These are phyloP conservation scores for Ogataea philodendri DNA, from an alignment of 805 yeast species.

Conservation along the genomic window DNA sequence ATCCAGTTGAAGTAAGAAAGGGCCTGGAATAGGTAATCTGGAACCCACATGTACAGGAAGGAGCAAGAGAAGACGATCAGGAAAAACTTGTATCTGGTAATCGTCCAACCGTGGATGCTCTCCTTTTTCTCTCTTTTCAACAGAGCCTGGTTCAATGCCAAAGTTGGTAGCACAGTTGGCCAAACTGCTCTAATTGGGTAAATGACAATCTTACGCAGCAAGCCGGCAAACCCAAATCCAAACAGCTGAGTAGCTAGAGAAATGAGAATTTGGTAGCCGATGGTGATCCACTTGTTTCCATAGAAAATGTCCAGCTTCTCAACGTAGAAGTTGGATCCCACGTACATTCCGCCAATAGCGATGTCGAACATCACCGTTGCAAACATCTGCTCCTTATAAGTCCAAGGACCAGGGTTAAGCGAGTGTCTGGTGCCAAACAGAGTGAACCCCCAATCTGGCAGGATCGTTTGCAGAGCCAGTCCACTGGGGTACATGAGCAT, in stretches of 20 bases:
- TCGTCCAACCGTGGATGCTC: constrained; percentile 59
- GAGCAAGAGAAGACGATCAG: constrained; percentile 34
- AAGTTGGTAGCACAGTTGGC: constrained; percentile 64
- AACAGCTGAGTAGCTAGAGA: constrained; percentile 57
- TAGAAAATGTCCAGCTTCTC: constrained; percentile 31
- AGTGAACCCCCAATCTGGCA: constrained; percentile 43
- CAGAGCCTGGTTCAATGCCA: constrained; percentile 56
- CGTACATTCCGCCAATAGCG: constrained; percentile 34
- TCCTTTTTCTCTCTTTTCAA: constrained; percentile 45
- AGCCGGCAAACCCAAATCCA: constrained; percentile 68
- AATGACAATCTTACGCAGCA: constrained; percentile 56
- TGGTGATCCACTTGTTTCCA: constrained; percentile 30
- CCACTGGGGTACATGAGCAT: constrained; percentile 64
- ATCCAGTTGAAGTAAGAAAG: constrained; percentile 62
- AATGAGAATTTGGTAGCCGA: constrained; percentile 53
- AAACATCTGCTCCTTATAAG: constrained; percentile 63
- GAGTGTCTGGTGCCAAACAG: constrained; percentile 38
- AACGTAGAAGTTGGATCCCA: constrained; percentile 36
- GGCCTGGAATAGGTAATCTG: constrained; percentile 57
- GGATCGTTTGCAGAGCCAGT: constrained; percentile 40
- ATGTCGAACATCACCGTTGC: constrained; percentile 46
- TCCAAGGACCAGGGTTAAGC: constrained; percentile 66
- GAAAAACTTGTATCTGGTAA: constrained; percentile 52
- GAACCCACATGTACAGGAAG: constrained; percentile 54
- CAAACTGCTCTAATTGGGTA: constrained; percentile 66